Evolutionary conservation across 1,139 yeast genomes (phyloP), one percentile per base, ranked within the genome.

Genomic region (Yamadazyma membranifaciens): DNA sequence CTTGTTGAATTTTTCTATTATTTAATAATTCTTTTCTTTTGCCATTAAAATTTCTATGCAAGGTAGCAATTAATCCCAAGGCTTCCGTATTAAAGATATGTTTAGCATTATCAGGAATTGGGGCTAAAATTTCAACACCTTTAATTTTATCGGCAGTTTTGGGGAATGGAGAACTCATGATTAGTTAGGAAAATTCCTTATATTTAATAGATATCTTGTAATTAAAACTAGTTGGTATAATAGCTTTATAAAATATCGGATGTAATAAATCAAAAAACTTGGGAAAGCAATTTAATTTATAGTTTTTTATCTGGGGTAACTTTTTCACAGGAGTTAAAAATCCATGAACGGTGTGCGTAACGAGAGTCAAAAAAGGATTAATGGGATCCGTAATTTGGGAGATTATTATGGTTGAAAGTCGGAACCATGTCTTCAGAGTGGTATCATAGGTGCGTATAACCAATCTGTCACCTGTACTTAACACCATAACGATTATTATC

Each of bases 41-140:
- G 41, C 64, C 67, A 55, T 83, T 76, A 70, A 85, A 85, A 41
- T 82, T 69, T 54, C 91, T 79, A 63, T 85, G 92, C 45, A 85
- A 75, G 31, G 84, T 76, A 16, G 89, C 88, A 42, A 85, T 74
- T 54, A 85, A 81, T 15, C 81, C 87, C 43, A 85, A 66, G 2
- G 92, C 88, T 48, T 83, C 89, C 11, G 76, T 67, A 43, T 83
- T 78, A 55, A 82, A 72, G 52, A 85, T 79, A 62, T 79, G 83
- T 54, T 73, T 69, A 25, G 88, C 82, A 35, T 63, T 65, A 45
- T 65, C 65, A 38, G 84, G 84, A 41, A 85, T 65, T 40, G 81
- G 79, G 20, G 85, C 92, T 48, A 79, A 62, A 46, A 85, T 66
- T 56, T 81, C 72, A 46, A 85, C 88, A 48, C 86, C 87, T 44